A percentile compares a stretch with the other conserved stretches of the same genome.
Conservation (phyloP, 208 protist genomes). For the Leishmania tarentolae region DNA sequence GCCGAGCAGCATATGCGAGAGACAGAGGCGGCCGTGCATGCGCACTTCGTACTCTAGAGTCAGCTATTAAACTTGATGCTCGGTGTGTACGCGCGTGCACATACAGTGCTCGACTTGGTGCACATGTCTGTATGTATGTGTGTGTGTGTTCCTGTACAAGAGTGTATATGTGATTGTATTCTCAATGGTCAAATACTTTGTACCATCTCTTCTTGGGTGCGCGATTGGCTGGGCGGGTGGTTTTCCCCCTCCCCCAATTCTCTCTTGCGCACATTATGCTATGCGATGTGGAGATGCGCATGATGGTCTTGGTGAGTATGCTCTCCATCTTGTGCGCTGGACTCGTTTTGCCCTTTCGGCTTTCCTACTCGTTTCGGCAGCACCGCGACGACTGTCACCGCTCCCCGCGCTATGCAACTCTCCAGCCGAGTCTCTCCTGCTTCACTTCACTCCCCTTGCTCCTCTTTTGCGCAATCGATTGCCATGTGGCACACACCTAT, state of each 20-base stretch:
- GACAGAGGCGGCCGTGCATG: constrained; percentile 44
- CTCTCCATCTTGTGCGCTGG: constrained; percentile 14
- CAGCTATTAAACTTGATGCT: constrained; percentile 14
- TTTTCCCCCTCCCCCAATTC: background rate
- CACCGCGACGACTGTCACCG: background rate
- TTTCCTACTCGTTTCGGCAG: background rate
- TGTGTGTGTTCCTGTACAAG: background rate
- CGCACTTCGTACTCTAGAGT: constrained; percentile 33
- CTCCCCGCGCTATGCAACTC: background rate
- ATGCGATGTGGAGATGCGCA: background rate
- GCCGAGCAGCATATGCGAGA: constrained; percentile 54
- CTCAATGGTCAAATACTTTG: background rate
- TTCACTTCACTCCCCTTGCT: background rate
- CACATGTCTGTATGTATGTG: background rate
- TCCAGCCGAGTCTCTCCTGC: background rate
- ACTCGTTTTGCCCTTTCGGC: constrained; percentile 7
- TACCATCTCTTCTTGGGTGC: background rate
- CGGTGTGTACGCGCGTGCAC: background rate
- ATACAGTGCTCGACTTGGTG: background rate
- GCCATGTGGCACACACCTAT: background rate
- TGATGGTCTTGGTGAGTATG: background rate
- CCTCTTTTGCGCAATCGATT: background rate
- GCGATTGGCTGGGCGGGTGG: background rate
- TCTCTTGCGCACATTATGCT: background rate
- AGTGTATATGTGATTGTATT: background rate